These are phyloP conservation scores for Aspergillus egyptiacus DNA, from an alignment of 495 filamentous ascomycete genomes.

Conservation along the genomic window DNA sequence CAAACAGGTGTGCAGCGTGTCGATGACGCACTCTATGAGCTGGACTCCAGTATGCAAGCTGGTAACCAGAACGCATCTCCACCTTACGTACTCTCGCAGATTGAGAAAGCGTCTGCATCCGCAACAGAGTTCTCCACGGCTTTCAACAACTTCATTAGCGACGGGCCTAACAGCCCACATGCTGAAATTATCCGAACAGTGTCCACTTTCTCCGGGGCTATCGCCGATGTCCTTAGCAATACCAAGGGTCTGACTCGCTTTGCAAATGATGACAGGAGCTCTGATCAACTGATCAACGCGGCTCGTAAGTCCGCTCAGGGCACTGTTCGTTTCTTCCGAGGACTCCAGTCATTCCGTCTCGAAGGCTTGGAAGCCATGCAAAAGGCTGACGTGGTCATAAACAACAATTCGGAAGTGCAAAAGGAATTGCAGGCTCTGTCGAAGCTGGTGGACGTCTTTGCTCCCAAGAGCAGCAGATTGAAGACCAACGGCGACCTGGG, in stretches of 20 bases:
- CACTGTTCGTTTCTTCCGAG: slow-evolving; percentile 92
- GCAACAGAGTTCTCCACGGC: slow-evolving; percentile 95
- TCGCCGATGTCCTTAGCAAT: slow-evolving; percentile 91
- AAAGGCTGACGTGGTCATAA: slow-evolving; percentile 93
- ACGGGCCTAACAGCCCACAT: slow-evolving; percentile 89
- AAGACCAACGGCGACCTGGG: slow-evolving; percentile 80
- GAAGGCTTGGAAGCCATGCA: slow-evolving; percentile 80
- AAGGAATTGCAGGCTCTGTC: slow-evolving; percentile 84
- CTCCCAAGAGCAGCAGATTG: slow-evolving; percentile 76
- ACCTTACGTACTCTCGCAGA: slow-evolving; percentile 91
- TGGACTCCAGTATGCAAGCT: slow-evolving; percentile 96
- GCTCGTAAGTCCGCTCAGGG: slow-evolving; percentile 81
- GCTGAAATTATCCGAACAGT: slow-evolving; percentile 89
- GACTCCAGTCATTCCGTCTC: slow-evolving; percentile 86
- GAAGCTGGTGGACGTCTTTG: slow-evolving; percentile 85
- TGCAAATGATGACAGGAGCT: slow-evolving; percentile 90
- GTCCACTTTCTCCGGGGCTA: slow-evolving; percentile 79
- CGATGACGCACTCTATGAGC: slow-evolving; percentile 92
- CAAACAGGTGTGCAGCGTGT: slow-evolving; percentile 91
- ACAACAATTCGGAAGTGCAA: slow-evolving; percentile 91
- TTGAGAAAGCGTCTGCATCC: slow-evolving; percentile 91
- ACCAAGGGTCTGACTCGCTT: slow-evolving; percentile 93
- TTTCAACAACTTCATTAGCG: slow-evolving; percentile 96
- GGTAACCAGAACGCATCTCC: slow-evolving; percentile 97
- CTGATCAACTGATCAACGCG: slow-evolving; percentile 72